A percentile compares a stretch with the other conserved stretches of the same genome.
Conservation (phyloP, 306 rosid genomes). For the Bauhinia variegata region DNA sequence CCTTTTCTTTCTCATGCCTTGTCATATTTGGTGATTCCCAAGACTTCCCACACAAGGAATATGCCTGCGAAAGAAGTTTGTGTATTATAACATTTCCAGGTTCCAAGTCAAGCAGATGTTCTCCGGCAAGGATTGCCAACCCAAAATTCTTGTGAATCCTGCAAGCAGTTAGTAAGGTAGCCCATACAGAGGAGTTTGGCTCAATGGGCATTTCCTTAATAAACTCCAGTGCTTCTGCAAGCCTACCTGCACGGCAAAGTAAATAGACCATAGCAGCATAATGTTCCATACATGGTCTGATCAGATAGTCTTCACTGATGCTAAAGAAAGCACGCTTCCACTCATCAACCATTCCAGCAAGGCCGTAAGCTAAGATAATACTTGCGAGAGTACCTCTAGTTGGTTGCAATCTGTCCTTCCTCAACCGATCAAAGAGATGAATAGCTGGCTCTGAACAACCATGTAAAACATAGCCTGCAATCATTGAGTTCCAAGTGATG, state of each 20-base stretch:
- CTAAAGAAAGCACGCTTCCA: constrained; percentile 68
- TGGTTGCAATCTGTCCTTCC: constrained; percentile 58
- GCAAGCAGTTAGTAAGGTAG: constrained; percentile 71
- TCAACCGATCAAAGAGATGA: constrained; percentile 69
- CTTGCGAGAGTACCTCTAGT: constrained; percentile 81
- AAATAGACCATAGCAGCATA: constrained; percentile 75
- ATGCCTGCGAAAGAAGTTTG: constrained; percentile 59
- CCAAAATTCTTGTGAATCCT: constrained; percentile 68
- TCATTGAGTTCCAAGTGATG: constrained; percentile 84
- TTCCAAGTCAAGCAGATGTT: constrained; percentile 64
- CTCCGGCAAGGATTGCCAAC: constrained; percentile 66
- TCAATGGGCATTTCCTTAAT: constrained; percentile 74
- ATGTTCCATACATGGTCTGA: constrained; percentile 74
- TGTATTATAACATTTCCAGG: constrained; percentile 58
- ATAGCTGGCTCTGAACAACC: constrained; percentile 68
- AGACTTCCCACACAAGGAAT: constrained; percentile 61
- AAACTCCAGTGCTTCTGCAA: constrained; percentile 71
- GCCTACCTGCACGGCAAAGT: constrained; percentile 85
- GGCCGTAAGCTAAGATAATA: constrained; percentile 71
- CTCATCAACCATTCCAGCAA: constrained; percentile 66
- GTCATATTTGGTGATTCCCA: constrained; percentile 51
- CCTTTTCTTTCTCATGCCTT: constrained; percentile 60
- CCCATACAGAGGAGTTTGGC: constrained; percentile 75
- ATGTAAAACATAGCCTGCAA: constrained; percentile 72
- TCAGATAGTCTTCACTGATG: constrained; percentile 59